Conservation (phyloP, 306 rosid species). For the Acacia crassicarpa region DNA sequence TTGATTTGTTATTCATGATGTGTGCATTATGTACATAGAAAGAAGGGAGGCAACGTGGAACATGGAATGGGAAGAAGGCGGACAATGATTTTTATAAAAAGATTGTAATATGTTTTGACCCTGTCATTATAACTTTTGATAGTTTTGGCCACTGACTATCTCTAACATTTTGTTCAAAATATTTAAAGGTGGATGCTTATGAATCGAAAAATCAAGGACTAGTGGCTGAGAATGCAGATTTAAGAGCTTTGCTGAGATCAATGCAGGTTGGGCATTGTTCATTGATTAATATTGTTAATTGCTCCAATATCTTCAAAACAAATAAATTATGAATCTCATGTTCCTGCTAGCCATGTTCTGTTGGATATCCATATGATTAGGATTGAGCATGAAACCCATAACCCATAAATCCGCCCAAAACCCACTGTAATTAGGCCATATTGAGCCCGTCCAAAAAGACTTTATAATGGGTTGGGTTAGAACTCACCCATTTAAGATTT, state of each 20-base stretch:
- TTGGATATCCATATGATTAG: conserved; percentile 13
- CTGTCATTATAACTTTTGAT: conserved; percentile 3
- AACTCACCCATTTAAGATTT: too few species aligned
- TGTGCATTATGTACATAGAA: conserved; percentile 53
- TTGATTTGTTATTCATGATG: conserved; percentile 30
- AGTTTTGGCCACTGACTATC: not conserved
- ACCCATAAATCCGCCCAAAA: too few species aligned
- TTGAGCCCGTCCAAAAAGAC: too few species aligned
- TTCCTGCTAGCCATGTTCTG: not conserved
- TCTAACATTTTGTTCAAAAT: conserved; percentile 21
- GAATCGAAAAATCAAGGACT: conserved; percentile 93
- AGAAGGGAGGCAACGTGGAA: conserved; percentile 98
- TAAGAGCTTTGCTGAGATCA: conserved; percentile 89
- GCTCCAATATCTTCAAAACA: conserved; percentile 23
- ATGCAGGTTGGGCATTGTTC: conserved; percentile 73
- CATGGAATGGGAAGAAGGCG: conserved; percentile 99
- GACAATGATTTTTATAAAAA: conserved; percentile 95
- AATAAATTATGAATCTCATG: not conserved
- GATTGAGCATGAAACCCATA: too few species aligned
- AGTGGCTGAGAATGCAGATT: conserved; percentile 84
- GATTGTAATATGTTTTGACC: conserved; percentile 48
- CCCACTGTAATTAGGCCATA: too few species aligned
- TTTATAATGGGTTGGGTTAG: too few species aligned
- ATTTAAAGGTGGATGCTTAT: conserved; percentile 81
- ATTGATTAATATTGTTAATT: not conserved